These are phyloP conservation scores for Hypoxylon rubiginosum DNA, from an alignment of 2,329 filamentous ascomycete species.

Conservation along the genomic window DNA sequence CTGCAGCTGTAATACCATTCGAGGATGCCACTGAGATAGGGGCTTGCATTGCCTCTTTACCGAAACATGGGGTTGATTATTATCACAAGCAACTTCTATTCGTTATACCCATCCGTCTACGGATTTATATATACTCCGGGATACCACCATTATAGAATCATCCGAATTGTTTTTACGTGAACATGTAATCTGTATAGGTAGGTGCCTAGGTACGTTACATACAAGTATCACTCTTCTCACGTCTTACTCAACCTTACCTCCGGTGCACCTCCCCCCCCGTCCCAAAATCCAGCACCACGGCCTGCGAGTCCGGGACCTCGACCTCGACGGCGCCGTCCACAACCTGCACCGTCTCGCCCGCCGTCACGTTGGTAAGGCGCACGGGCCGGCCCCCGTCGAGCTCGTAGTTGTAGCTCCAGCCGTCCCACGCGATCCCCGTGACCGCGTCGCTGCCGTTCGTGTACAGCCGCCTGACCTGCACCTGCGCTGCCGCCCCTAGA, in stretches of 20 bases:
- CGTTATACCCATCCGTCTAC: not conserved
- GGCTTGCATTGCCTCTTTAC: not conserved
- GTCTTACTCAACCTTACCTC: too few species aligned
- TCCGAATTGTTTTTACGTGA: too few species aligned
- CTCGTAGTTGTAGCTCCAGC: slow-evolving; percentile 72
- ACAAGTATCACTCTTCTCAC: too few species aligned
- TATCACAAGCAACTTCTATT: not conserved
- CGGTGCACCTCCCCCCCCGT: not conserved
- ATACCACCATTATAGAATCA: too few species aligned
- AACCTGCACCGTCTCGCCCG: slow-evolving; percentile 59
- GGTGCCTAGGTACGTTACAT: too few species aligned
- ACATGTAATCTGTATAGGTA: too few species aligned
- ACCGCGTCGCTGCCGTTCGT: slow-evolving; percentile 76
- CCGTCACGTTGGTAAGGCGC: slow-evolving; percentile 67
- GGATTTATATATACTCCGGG: not conserved
- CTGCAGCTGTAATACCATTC: not conserved
- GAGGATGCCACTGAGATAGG: not conserved
- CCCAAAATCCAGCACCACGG: slow-evolving; percentile 54
- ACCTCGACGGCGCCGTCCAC: slow-evolving; percentile 55
- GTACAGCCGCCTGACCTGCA: slow-evolving; percentile 61
- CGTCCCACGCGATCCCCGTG: slow-evolving; percentile 72
- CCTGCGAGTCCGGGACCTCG: slow-evolving; percentile 60
- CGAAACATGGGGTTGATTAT: not conserved
- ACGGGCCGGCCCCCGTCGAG: slow-evolving; percentile 67
- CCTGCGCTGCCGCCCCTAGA: slow-evolving; percentile 42